Evolutionary conservation across 129 eudicot genomes (phyloP).

Genomic region (Deinandra increscens): DNA sequence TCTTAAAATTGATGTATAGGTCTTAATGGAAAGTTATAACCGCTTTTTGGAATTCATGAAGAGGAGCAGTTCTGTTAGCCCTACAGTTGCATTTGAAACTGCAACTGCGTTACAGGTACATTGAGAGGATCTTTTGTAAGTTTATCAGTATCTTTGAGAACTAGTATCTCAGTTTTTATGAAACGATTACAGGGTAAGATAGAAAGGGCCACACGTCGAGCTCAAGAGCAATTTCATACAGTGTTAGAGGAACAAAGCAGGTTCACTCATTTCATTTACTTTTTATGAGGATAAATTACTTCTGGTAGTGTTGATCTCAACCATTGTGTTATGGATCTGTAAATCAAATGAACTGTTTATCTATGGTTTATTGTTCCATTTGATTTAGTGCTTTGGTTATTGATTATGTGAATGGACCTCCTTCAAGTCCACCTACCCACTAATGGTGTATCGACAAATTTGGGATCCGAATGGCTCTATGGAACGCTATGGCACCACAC

Average conservation of each 20-base stretch:
- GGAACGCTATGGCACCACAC: too few species aligned
- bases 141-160: slow-evolving; percentile 10
- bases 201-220: slow-evolving; percentile 91
- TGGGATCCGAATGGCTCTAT: too few species aligned
- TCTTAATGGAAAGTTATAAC: slow-evolving; percentile 71
- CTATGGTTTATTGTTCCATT: too few species aligned
- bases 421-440: too few species aligned
- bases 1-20: slow-evolving; percentile 36
- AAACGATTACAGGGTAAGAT: slow-evolving; percentile 65
- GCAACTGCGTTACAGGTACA: slow-evolving; percentile 92
- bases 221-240: slow-evolving; percentile 98
- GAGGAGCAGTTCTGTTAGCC: slow-evolving; percentile 93
- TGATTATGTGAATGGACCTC: too few species aligned
- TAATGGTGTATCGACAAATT: too few species aligned
- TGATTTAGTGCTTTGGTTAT: too few species aligned
- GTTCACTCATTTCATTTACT: slow-evolving; percentile 33
- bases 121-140: slow-evolving; percentile 2
- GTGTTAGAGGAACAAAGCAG: slow-evolving; percentile 97
- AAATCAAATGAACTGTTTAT: too few species aligned
- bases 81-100: slow-evolving; percentile 92
- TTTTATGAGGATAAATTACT: slow-evolving; percentile 3
- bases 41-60: slow-evolving; percentile 75
- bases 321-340: background rate
- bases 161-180: slow-evolving; percentile 31
- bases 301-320: slow-evolving; percentile 15